Percentiles rank a stretch among this genome's conserved stretches.
These are phyloP conservation scores for Turnera subulata DNA, from an alignment of 345 rosid species.

Conservation along the genomic window DNA sequence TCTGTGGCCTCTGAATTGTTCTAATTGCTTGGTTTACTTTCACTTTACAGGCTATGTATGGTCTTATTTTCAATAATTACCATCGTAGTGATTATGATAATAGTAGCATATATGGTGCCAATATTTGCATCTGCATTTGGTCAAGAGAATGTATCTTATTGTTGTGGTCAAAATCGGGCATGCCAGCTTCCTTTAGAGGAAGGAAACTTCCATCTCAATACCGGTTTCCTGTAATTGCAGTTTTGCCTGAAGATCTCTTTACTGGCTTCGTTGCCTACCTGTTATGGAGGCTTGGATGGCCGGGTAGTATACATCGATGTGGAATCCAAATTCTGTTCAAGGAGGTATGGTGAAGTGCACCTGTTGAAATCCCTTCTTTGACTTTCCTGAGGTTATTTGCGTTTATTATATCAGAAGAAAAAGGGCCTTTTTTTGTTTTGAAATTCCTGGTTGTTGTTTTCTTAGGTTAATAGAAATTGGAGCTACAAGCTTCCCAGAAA, in stretches of 20 bases:
- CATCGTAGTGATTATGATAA: neutral
- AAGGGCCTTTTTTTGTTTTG: slow-evolving; percentile 10
- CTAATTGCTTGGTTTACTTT: neutral
- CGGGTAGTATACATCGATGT: slow-evolving; percentile 70
- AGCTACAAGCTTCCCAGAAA: slow-evolving; percentile 61
- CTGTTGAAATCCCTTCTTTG: neutral
- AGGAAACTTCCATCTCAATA: neutral
- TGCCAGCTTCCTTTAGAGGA: neutral
- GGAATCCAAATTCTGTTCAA: slow-evolving; percentile 78
- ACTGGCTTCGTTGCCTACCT: slow-evolving; percentile 63
- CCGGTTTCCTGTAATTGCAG: slow-evolving; percentile 32
- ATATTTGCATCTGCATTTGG: too few relatives aligned
- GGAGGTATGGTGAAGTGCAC: slow-evolving; percentile 43
- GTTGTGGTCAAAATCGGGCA: neutral
- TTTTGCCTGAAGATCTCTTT: slow-evolving; percentile 76
- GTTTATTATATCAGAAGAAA: neutral
- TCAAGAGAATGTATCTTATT: neutral
- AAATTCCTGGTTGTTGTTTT: neutral
- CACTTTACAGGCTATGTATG: neutral
- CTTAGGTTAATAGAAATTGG: slow-evolving; percentile 86
- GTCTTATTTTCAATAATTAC: neutral
- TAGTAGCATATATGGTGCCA: too few relatives aligned
- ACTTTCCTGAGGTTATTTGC: neutral
- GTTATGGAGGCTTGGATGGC: slow-evolving; percentile 74
- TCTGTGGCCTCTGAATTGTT: neutral